These are phyloP conservation scores for Aquilaria sinensis DNA, from an alignment of 345 rosid species.

Conservation along the genomic window DNA sequence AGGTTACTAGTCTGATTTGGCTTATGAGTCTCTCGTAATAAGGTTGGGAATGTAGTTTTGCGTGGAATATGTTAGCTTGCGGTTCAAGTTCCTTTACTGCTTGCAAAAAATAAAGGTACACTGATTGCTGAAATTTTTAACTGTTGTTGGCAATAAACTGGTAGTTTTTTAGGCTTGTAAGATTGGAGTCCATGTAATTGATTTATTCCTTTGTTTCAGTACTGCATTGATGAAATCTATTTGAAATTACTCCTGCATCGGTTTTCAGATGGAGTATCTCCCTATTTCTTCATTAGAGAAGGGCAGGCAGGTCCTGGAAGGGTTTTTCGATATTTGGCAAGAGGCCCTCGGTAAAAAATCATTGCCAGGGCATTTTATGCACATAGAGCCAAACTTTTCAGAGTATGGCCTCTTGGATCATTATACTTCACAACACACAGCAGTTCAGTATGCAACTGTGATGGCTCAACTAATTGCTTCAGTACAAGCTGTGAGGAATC, in stretches of 20 bases:
- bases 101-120: too few relatives aligned
- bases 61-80: too few relatives aligned
- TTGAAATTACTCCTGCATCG: slow-evolving; percentile 10
- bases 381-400: slow-evolving; percentile 52
- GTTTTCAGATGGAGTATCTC: slow-evolving; percentile 81
- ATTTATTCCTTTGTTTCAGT: not conserved
- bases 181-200: not conserved
- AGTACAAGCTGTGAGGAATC: slow-evolving; percentile 52
- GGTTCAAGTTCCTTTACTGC: too few relatives aligned
- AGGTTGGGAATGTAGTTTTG: too few relatives aligned
- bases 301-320: slow-evolving; percentile 65
- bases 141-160: too few relatives aligned
- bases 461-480: slow-evolving; percentile 86
- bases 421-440: slow-evolving; percentile 77
- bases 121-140: too few relatives aligned
- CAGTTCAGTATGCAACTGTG: slow-evolving; percentile 67
- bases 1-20: too few relatives aligned
- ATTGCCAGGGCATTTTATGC: slow-evolving; percentile 67
- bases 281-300: slow-evolving; percentile 78
- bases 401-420: slow-evolving; percentile 71
- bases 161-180: too few relatives aligned
- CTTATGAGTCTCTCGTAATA: too few relatives aligned
- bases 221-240: not conserved
- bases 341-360: slow-evolving; percentile 70
- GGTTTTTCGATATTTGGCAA: slow-evolving; percentile 76